Conservation (phyloP, 768 basidiomycete genomes). For the Rhizopogon salebrosus region DNA sequence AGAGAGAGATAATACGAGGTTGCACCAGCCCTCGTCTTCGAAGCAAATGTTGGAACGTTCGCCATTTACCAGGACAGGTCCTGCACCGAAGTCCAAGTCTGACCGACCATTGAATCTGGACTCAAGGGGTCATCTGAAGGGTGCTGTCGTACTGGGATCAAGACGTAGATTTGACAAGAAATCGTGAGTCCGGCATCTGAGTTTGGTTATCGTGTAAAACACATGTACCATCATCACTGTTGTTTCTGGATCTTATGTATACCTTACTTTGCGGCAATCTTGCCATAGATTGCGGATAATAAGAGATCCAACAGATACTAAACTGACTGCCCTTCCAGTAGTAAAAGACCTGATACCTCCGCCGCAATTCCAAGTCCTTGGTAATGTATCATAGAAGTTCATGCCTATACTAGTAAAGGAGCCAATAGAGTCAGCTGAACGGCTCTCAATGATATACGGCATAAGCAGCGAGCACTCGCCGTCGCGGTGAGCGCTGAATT, state of each 20-base stretch:
- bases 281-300: background rate
- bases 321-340: too few relatives aligned
- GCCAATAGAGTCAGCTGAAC: background rate
- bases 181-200: constrained; percentile 12
- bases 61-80: background rate
- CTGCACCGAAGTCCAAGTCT: background rate
- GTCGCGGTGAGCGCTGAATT: background rate
- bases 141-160: constrained; percentile 20
- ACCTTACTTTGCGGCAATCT: background rate
- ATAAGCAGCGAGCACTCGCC: background rate
- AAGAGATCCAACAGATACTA: background rate
- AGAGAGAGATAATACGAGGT: constrained; percentile 2
- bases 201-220: background rate
- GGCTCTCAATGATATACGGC: background rate
- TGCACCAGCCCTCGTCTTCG: background rate
- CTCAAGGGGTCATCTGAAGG: constrained; percentile 16
- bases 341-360: too few relatives aligned
- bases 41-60: background rate
- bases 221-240: background rate
- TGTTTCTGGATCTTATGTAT: background rate
- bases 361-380: too few relatives aligned
- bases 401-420: too few relatives aligned
- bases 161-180: constrained; percentile 27
- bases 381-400: too few relatives aligned
- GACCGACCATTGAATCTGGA: constrained; percentile 17